Percentiles rank a stretch among this genome's conserved stretches.
These are phyloP conservation scores for Trichoderma semiorbis DNA, from an alignment of 2,329 filamentous ascomycete species.

Conservation along the genomic window DNA sequence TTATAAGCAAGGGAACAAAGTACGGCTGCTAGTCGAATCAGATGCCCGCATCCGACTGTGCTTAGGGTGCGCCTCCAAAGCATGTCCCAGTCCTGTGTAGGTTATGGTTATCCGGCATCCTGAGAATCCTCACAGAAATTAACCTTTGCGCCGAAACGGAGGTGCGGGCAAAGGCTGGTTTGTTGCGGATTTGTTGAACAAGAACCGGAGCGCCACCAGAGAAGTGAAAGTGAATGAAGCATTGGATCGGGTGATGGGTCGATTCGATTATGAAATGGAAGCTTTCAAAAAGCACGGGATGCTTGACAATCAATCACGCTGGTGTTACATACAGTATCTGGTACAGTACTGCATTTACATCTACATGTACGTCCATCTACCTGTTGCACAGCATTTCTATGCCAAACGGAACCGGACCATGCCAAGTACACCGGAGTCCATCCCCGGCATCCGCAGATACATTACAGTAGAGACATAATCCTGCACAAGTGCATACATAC, in stretches of 20 bases:
- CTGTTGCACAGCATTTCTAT: neutral
- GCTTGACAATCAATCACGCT: neutral
- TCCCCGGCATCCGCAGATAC: neutral
- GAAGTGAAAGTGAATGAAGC: neutral
- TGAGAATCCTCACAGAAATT: neutral
- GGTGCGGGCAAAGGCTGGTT: neutral
- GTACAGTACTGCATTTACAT: too few relatives aligned
- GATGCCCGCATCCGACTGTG: neutral
- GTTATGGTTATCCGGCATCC: neutral
- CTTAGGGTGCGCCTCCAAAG: neutral
- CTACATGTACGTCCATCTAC: neutral
- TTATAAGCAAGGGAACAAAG: neutral
- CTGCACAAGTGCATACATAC: neutral
- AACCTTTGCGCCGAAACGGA: neutral
- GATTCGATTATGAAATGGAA: neutral
- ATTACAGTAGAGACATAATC: neutral
- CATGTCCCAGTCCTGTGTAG: neutral
- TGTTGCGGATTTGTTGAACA: neutral
- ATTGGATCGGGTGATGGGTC: neutral
- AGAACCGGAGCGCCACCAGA: neutral
- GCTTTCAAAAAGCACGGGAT: neutral
- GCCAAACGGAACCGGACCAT: neutral
- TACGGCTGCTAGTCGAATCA: neutral
- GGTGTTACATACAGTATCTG: neutral
- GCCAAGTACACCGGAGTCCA: neutral